Evolutionary conservation across 768 basidiomycete genomes (phyloP).

Genomic region (Auricularia auricula-judae): DNA sequence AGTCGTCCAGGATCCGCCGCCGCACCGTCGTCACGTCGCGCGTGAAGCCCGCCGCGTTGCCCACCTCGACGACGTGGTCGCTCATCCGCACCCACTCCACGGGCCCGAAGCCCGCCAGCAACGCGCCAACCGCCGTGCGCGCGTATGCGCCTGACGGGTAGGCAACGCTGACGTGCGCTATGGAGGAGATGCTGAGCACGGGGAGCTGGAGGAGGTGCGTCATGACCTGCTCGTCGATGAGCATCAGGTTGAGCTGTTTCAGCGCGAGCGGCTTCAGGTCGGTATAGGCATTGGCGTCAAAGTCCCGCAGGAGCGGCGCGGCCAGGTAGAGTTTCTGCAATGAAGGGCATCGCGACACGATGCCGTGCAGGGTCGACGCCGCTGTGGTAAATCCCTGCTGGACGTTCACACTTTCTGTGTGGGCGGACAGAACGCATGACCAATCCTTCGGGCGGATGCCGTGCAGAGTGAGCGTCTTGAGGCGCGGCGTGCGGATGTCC

Average conservation of each 20-base stretch:
- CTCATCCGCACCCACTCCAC: neutral
- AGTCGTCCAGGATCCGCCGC: neutral
- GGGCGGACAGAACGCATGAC: neutral
- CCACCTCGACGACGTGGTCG: neutral
- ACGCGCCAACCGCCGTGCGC: neutral
- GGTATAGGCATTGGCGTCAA: neutral
- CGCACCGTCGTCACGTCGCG: neutral
- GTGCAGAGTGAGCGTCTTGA: neutral
- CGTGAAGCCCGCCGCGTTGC: neutral
- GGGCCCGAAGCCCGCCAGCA: neutral
- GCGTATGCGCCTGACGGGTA: neutral
- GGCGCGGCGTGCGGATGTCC: neutral
- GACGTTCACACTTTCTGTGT: neutral
- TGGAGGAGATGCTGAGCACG: neutral
- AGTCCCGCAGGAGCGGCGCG: neutral
- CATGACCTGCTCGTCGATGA: neutral
- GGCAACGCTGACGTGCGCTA: neutral
- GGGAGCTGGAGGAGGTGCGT: neutral
- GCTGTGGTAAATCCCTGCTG: neutral
- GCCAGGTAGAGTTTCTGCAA: neutral
- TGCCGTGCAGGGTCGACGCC: neutral
- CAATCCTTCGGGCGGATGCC: neutral
- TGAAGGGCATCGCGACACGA: neutral
- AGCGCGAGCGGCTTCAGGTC: neutral
- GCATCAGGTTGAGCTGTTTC: neutral